Conservation (phyloP, 768 basidiomycete genomes). For the Infundibulicybe gibba region DNA sequence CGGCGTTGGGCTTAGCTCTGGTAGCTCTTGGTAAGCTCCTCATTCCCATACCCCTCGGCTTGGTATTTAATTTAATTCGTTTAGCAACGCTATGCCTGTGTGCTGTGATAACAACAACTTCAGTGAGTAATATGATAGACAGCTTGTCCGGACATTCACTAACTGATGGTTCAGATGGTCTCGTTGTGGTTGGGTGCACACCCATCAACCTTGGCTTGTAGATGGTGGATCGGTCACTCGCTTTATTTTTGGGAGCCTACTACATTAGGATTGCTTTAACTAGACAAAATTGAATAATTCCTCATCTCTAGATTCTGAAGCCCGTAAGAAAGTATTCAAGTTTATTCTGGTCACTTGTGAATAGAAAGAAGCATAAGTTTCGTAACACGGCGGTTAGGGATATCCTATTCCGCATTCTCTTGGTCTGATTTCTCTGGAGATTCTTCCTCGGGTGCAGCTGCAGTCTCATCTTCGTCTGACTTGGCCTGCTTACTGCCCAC, state of each 20-base stretch:
- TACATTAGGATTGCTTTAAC: too few relatives aligned
- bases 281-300: too few relatives aligned
- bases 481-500: constrained; percentile 61
- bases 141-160: neutral
- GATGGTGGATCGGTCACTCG: too few relatives aligned
- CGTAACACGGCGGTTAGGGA: too few relatives aligned
- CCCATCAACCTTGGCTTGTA: neutral
- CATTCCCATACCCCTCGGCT: neutral
- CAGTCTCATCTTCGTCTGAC: constrained; percentile 29
- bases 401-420: neutral
- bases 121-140: neutral
- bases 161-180: neutral
- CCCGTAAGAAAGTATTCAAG: too few relatives aligned
- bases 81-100: constrained; percentile 1
- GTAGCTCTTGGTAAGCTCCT: neutral
- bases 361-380: too few relatives aligned
- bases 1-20: neutral
- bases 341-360: too few relatives aligned
- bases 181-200: constrained; percentile 2
- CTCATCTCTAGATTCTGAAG: too few relatives aligned
- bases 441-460: constrained; percentile 23
- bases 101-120: constrained; percentile 4
- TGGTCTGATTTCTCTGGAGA: constrained; percentile 13
- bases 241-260: too few relatives aligned
- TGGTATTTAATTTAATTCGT: neutral